These are phyloP conservation scores for Globomyces pollinis-pini DNA, from an alignment of 192 early-diverging fungal genomes.

Conservation along the genomic window DNA sequence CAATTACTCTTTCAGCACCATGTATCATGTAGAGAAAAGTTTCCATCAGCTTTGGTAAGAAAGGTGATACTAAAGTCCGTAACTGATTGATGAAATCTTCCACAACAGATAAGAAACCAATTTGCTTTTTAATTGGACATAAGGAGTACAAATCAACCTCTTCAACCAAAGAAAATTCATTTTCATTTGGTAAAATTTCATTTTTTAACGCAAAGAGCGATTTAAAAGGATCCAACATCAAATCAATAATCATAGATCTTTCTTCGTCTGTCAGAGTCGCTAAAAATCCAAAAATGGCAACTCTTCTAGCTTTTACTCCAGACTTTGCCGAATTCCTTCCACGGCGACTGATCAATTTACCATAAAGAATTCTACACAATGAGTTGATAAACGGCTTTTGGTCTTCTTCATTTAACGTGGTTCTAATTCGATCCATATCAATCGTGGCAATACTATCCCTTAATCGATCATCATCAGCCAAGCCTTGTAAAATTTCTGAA, in stretches of 20 bases:
- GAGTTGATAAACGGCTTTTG: constrained; percentile 66
- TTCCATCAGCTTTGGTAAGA: constrained; percentile 62
- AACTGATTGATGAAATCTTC: constrained; percentile 82
- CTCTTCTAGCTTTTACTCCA: constrained; percentile 63
- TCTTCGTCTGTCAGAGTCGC: constrained; percentile 58
- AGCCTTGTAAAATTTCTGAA: constrained; percentile 63
- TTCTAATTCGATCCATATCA: constrained; percentile 43
- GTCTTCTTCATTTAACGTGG: constrained; percentile 58
- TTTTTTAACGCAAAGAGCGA: not conserved
- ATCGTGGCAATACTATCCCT: constrained; percentile 82
- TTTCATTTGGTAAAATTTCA: constrained; percentile 12
- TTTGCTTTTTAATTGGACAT: constrained; percentile 48
- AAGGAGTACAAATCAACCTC: not conserved
- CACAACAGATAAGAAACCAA: constrained; percentile 72
- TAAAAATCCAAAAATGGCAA: constrained; percentile 77
- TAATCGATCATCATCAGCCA: constrained; percentile 81
- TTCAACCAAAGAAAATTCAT: not conserved
- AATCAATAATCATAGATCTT: constrained; percentile 61
- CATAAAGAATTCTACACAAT: constrained; percentile 78
- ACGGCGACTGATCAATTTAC: constrained; percentile 74
- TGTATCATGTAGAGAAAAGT: constrained; percentile 69
- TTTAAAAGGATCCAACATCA: constrained; percentile 77
- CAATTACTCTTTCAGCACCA: constrained; percentile 50
- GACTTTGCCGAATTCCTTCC: constrained; percentile 66
- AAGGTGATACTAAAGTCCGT: constrained; percentile 60